phyloP scores from a whole-genome alignment of 2,329 filamentous ascomycete species.

The Apiospora sp. region DNA sequence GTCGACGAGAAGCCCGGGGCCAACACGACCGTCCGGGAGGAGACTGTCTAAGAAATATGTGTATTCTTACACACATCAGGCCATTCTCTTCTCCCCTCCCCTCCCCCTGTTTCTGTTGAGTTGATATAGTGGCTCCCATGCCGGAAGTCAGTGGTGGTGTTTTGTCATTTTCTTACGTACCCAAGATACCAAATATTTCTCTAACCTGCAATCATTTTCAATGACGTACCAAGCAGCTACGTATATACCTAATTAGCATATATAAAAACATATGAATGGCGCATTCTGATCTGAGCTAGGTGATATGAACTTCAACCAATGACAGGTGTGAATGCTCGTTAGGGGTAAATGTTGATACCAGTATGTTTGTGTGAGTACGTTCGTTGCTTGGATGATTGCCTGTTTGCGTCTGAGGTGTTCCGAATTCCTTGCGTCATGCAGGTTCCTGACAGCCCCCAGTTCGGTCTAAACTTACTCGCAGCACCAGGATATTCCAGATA shows the following conservation, averaged over 20 bases:
- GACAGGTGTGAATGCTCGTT: background rate
- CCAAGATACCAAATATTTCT: conserved; percentile 15
- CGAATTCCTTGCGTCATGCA: background rate
- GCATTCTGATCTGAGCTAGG: background rate
- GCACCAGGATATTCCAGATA: background rate
- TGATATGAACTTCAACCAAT: background rate
- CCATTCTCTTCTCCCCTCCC: background rate
- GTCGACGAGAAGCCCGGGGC: conserved; percentile 36
- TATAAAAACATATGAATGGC: background rate
- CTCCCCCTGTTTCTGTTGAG: background rate
- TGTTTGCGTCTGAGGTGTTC: background rate
- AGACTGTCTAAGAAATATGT: conserved; percentile 36
- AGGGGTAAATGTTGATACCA: too few relatives aligned
- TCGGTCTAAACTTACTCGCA: background rate
- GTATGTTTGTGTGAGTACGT: background rate
- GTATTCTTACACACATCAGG: background rate
- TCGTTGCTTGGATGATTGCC: background rate
- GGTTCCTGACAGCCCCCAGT: background rate
- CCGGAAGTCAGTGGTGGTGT: background rate
- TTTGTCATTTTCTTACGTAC: background rate
- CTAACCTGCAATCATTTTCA: background rate
- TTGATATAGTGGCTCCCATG: too few relatives aligned
- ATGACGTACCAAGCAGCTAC: background rate
- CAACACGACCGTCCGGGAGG: conserved; percentile 36
- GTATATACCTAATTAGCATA: background rate